Percentiles rank a stretch among this genome's conserved stretches.
These are phyloP conservation scores for Earliella scabrosa DNA, from an alignment of 1,284 basidiomycete species.

Conservation along the genomic window DNA sequence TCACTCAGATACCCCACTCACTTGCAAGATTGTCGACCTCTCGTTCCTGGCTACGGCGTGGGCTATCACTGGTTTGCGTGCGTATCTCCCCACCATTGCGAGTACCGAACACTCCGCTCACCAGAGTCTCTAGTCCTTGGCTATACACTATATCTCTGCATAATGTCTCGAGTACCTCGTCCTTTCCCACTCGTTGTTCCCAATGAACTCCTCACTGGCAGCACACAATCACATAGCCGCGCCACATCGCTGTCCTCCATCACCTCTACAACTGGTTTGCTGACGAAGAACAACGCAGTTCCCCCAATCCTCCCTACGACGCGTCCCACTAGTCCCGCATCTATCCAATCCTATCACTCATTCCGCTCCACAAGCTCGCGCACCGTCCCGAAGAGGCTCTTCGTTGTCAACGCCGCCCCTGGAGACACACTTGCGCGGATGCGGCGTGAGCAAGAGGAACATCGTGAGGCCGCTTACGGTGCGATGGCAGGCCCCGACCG, in stretches of 20 bases:
- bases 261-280: constrained; percentile 26
- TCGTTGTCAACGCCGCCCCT: constrained; percentile 17
- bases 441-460: neutral
- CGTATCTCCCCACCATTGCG: too few relatives aligned
- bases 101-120: neutral
- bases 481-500: constrained; percentile 15
- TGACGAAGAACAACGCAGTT: constrained; percentile 18
- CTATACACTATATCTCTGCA: constrained; percentile 36
- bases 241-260: constrained; percentile 21
- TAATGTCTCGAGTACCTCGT: constrained; percentile 35
- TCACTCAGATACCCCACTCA: constrained; percentile 34
- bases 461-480: constrained; percentile 19
- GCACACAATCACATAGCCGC: constrained; percentile 7
- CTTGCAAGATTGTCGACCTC: constrained; percentile 40
- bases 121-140: constrained; percentile 36
- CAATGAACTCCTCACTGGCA: constrained; percentile 23
- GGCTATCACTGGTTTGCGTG: constrained; percentile 41
- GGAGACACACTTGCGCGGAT: neutral
- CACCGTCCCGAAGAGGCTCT: constrained; percentile 22
- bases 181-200: constrained; percentile 29
- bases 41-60: constrained; percentile 42
- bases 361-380: neutral
- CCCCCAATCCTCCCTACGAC: neutral
- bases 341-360: constrained; percentile 14
- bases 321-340: constrained; percentile 15